These are phyloP conservation scores for Thalassiosira profunda DNA, from an alignment of 108 stramenopile genomes.

Conservation along the genomic window DNA sequence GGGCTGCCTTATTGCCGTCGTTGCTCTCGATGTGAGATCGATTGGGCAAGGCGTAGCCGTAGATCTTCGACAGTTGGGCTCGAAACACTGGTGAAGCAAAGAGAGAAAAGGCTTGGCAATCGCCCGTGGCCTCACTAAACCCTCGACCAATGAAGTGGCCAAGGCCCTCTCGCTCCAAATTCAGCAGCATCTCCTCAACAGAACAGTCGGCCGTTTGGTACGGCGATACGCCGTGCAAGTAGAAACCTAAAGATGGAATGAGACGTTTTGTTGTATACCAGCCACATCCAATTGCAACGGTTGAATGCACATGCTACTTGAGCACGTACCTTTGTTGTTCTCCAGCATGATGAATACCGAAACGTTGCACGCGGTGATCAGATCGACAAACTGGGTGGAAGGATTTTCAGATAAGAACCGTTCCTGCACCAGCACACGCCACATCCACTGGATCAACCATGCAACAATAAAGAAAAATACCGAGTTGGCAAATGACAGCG, in stretches of 20 bases:
- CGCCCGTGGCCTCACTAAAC: constrained; percentile 46
- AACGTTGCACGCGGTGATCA: constrained; percentile 85
- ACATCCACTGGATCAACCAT: constrained; percentile 59
- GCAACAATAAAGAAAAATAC: constrained; percentile 63
- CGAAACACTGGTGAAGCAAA: constrained; percentile 40
- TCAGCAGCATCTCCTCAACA: constrained; percentile 68
- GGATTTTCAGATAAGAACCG: constrained; percentile 68
- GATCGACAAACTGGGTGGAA: constrained; percentile 64
- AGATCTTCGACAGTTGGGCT: constrained; percentile 43
- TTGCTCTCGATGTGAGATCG: not conserved
- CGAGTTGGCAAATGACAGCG: constrained; percentile 75
- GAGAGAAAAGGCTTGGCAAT: constrained; percentile 50
- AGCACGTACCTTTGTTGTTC: too few species aligned
- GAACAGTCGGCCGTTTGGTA: constrained; percentile 72
- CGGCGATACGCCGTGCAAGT: constrained; percentile 85
- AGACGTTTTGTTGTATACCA: too few species aligned
- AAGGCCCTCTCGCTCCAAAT: constrained; percentile 68
- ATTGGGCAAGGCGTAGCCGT: constrained; percentile 16
- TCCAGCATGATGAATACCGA: constrained; percentile 71
- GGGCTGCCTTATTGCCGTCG: not conserved
- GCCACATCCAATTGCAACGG: too few species aligned
- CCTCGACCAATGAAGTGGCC: constrained; percentile 65
- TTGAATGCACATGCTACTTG: too few species aligned
- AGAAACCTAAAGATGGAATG: too few species aligned
- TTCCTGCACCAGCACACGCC: constrained; percentile 63